Base-by-base conservation (phyloP, 441 rosid genomes). In the Gossypium schwendimanii region DNA sequence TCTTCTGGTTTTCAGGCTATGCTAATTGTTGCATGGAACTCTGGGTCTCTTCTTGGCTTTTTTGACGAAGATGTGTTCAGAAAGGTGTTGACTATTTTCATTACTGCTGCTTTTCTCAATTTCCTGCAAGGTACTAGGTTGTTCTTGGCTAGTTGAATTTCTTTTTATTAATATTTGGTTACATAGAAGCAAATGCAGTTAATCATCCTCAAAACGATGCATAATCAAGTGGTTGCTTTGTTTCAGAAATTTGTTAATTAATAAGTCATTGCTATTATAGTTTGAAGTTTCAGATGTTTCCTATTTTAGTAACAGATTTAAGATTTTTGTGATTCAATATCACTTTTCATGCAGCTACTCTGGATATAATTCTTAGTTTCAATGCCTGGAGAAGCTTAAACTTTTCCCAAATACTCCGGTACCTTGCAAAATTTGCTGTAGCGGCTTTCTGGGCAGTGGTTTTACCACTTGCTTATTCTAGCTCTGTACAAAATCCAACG, bases 301-400 rank as follows among this genome's bases (percentile, higher is more conserved):
- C 17, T 55, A 36, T 70, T 73, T 39, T 26, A 39, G 45, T 52
- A 24, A 6, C 62, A 26, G 72, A 39, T 41, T 54, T 15, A 54
- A 31, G 59, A 52, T 62, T 55, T 8, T 49, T 41, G 47, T 60
- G n/a, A 26, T 55, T 78, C 65, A 74, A 64, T 69, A 69, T 59
- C 60, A 17, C 72, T 58, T 78, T 39, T 76, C 52, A 69, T 86
- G 82, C 90, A 93, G 99, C 96, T 71, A 70, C 85, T 64, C 80
- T 93, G 81, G 99, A 96, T 72, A 75, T 96, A 79, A 83, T 96
- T 76, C 93, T 96, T 67, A 93, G 94, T 81, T 74, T 93, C 76
- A 80, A 81, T 75, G 99, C 98, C 44, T 96, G 99, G 98, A 87
- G 81, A 76, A 90, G 96, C 86, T 85, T 96, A 75, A 92, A 91